Conservation (phyloP, 2,329 filamentous ascomycete species). For the Fusarium torulosum region DNA sequence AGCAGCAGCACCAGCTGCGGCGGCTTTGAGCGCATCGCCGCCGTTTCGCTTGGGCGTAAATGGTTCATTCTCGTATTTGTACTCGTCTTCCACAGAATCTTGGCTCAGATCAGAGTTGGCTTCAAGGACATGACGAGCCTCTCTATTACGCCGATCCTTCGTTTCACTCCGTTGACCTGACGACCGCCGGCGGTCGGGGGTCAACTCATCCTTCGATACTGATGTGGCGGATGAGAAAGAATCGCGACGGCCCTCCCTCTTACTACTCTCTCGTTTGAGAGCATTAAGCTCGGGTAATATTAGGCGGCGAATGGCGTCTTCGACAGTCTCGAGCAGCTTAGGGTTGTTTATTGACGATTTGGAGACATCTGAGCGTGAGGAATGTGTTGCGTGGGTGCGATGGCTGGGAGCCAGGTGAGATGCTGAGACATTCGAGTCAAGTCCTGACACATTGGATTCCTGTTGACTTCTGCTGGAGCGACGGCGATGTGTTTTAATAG, state of each 20-base stretch:
- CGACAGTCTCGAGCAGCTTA: constrained; percentile 88
- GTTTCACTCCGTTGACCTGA: constrained; percentile 66
- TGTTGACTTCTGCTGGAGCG: constrained; percentile 65
- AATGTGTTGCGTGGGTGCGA: constrained; percentile 67
- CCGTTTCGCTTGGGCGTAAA: constrained; percentile 61
- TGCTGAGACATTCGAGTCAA: constrained; percentile 67
- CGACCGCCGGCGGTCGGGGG: constrained; percentile 72
- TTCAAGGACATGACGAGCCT: constrained; percentile 67
- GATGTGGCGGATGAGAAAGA: constrained; percentile 72
- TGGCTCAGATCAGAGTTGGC: constrained; percentile 63
- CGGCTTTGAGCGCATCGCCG: constrained; percentile 59
- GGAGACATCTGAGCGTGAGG: constrained; percentile 63
- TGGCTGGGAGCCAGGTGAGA: constrained; percentile 67
- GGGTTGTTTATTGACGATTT: constrained; percentile 91
- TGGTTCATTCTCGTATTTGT: constrained; percentile 54
- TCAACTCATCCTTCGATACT: constrained; percentile 66
- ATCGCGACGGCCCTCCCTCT: constrained; percentile 76
- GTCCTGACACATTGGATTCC: constrained; percentile 66
- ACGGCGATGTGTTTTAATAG: constrained; percentile 60
- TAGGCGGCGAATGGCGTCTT: constrained; percentile 89
- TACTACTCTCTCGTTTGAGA: constrained; percentile 89
- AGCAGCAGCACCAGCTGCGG: constrained; percentile 61
- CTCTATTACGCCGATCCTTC: constrained; percentile 63
- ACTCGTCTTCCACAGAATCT: constrained; percentile 59
- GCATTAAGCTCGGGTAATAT: constrained; percentile 93